phyloP scores from a whole-genome alignment of 352 stramenopile species.

The Peronospora destructor region DNA sequence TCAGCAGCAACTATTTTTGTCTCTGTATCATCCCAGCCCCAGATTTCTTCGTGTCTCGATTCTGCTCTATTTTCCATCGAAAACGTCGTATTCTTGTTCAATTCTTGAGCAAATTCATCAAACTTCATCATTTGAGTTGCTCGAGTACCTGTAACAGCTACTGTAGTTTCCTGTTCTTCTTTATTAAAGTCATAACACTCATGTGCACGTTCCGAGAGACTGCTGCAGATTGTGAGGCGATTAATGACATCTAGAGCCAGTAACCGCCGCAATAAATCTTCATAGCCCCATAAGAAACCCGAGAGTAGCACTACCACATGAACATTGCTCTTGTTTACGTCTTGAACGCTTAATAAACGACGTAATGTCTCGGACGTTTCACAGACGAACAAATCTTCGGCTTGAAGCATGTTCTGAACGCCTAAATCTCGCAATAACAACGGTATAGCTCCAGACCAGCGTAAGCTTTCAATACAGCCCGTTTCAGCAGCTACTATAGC shows the following conservation, averaged over 20 bases:
- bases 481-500: constrained; percentile 44
- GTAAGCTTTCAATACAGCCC: constrained; percentile 53
- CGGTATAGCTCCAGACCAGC: constrained; percentile 57
- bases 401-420: constrained; percentile 41
- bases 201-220: constrained; percentile 57
- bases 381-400: constrained; percentile 33
- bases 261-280: constrained; percentile 29
- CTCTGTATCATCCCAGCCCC: constrained; percentile 44
- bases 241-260: constrained; percentile 34
- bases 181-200: constrained; percentile 57
- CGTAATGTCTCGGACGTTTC: constrained; percentile 13
- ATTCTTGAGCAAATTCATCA: constrained; percentile 31
- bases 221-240: constrained; percentile 53
- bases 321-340: constrained; percentile 16
- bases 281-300: constrained; percentile 63
- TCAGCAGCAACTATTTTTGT: not conserved
- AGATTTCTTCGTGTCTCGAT: constrained; percentile 31
- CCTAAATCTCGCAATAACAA: constrained; percentile 57
- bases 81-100: constrained; percentile 18
- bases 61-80: constrained; percentile 10
- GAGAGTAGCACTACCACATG: constrained; percentile 51
- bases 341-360: constrained; percentile 17
- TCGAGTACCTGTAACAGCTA: constrained; percentile 11
- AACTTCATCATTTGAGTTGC: constrained; percentile 38
- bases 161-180: not conserved